These are phyloP conservation scores for Citrus sinensis DNA, from an alignment of 345 rosid species.

Conservation along the genomic window DNA sequence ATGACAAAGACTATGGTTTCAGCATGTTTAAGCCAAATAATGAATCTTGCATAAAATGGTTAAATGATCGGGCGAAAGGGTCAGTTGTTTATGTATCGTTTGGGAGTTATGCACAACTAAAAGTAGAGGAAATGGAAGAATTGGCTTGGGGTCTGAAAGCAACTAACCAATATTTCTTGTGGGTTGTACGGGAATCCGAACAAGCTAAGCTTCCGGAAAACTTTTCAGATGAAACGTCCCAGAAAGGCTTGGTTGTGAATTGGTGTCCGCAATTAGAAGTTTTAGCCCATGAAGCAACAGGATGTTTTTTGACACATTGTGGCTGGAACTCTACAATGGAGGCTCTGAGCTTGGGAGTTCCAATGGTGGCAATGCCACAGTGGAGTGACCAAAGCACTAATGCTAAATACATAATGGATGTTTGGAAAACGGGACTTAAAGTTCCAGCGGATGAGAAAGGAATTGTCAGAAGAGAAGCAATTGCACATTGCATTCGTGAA, in stretches of 20 bases:
- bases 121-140: conserved; percentile 22
- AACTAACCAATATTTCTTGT: conserved; percentile 21
- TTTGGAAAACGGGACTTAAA: conserved; percentile 37
- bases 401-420: conserved; percentile 35
- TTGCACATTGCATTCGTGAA: conserved; percentile 22
- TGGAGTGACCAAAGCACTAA: conserved; percentile 47
- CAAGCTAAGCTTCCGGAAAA: conserved; percentile 25
- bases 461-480: conserved; percentile 15
- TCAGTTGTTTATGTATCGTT: conserved; percentile 37
- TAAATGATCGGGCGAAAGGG: conserved; percentile 3
- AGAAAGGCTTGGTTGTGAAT: conserved; percentile 23
- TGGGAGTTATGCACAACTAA: conserved; percentile 16
- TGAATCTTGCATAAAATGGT: conserved; percentile 21
- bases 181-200: conserved; percentile 32
- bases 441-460: conserved; percentile 17
- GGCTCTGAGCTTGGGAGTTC: conserved; percentile 47
- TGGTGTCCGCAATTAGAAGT: conserved; percentile 41
- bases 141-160: conserved; percentile 20
- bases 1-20: conserved; percentile 16
- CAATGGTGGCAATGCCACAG: conserved; percentile 42
- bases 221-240: conserved; percentile 10
- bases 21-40: conserved; percentile 12
- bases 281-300: conserved; percentile 23
- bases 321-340: conserved; percentile 43
- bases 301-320: conserved; percentile 46